Percentiles rank a stretch among this genome's conserved stretches.
Conservation (phyloP, 805 yeast genomes). For the Sugiyamaella marilandica region DNA sequence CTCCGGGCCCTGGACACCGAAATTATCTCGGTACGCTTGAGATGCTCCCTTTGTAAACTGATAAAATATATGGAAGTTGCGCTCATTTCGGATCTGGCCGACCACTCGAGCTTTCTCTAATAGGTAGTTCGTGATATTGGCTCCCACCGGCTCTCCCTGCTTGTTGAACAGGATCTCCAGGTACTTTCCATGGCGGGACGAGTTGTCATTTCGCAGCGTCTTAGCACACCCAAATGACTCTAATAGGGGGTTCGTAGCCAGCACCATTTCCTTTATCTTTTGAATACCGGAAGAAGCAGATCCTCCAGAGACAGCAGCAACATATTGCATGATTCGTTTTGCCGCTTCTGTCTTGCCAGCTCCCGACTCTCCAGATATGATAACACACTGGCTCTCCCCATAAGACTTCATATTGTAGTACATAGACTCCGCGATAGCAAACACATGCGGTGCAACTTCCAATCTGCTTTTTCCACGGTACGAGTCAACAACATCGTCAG, state of each 20-base stretch:
- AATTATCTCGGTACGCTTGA: constrained; percentile 72
- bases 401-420: constrained; percentile 92
- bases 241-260: constrained; percentile 90
- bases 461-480: constrained; percentile 90
- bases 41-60: constrained; percentile 92
- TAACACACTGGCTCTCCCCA: constrained; percentile 93
- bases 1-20: constrained; percentile 92
- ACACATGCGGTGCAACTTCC: constrained; percentile 96
- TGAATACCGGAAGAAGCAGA: constrained; percentile 59
- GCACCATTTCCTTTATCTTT: constrained; percentile 91
- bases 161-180: constrained; percentile 83
- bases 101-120: constrained; percentile 96
- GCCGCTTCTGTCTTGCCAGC: constrained; percentile 99
- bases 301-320: constrained; percentile 77
- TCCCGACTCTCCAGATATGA: constrained; percentile 95
- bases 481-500: constrained; percentile 64
- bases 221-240: constrained; percentile 95
- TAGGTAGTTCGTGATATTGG: constrained; percentile 90
- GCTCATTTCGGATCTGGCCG: constrained; percentile 85
- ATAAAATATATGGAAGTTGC: constrained; percentile 95
- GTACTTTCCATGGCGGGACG: constrained; percentile 90
- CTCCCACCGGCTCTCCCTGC: constrained; percentile 85
- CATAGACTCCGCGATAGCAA: constrained; percentile 96
- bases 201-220: constrained; percentile 81
- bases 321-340: constrained; percentile 94